Evolutionary conservation across 345 rosid species (phyloP).

Genomic region (Gossypium thurberi): DNA sequence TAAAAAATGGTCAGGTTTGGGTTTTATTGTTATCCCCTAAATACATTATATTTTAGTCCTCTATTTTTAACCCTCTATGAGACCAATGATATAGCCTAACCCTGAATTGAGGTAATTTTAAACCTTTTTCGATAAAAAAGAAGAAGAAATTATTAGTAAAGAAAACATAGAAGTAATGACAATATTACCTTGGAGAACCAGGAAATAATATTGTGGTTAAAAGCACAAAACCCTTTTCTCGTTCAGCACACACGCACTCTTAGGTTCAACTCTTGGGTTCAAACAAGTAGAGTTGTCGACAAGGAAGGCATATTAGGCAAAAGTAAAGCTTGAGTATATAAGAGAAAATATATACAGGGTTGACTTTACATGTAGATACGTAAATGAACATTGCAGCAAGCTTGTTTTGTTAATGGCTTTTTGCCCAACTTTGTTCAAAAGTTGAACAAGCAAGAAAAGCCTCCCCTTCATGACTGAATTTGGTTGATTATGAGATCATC

Average conservation of each 20-base stretch:
- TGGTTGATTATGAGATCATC: slow-evolving; percentile 10
- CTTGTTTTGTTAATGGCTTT: slow-evolving; percentile 31
- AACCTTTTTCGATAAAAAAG: not conserved
- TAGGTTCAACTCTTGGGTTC: not conserved
- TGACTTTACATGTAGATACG: slow-evolving; percentile 51
- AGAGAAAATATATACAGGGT: slow-evolving; percentile 14
- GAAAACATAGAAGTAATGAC: not conserved
- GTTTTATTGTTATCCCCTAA: no score
- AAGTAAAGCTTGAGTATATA: slow-evolving; percentile 26
- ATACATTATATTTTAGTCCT: no score
- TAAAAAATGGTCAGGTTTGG: no score
- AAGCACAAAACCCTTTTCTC: slow-evolving; percentile 27
- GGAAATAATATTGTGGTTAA: not conserved
- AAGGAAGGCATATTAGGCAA: slow-evolving; percentile 8
- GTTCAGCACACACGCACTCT: slow-evolving; percentile 21
- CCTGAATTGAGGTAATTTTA: no score
- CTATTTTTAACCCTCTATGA: no score
- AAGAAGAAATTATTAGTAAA: not conserved
- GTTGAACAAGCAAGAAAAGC: slow-evolving; percentile 18
- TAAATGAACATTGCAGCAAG: slow-evolving; percentile 46
- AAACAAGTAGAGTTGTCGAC: slow-evolving; percentile 13
- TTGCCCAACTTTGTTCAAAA: slow-evolving; percentile 45
- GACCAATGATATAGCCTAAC: no score
- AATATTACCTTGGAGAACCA: slow-evolving; percentile 23
- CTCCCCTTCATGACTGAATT: not conserved